Percentiles rank a stretch among this genome's conserved stretches.
Evolutionary conservation across 2,329 filamentous ascomycete species (phyloP).

Genomic region (Hypocrella siamensis): DNA sequence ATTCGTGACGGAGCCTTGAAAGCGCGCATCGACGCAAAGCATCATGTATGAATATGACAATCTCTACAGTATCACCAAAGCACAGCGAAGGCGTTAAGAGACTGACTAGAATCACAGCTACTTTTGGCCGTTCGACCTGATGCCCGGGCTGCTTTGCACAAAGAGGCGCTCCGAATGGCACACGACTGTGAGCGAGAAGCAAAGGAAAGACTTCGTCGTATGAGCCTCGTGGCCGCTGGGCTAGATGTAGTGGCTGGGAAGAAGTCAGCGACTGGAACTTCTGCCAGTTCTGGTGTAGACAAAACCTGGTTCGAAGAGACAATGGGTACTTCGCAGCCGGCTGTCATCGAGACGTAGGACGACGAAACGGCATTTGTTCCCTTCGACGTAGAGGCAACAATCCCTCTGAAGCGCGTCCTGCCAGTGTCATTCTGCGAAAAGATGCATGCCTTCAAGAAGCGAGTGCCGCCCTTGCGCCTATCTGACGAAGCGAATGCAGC

Average conservation of each 20-base stretch:
- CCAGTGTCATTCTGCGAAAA: no score
- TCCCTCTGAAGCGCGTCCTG: no score
- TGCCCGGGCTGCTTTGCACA: slow-evolving; percentile 53
- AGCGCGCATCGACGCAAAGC: slow-evolving; percentile 72
- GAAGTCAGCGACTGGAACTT: slow-evolving; percentile 5
- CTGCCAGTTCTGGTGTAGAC: slow-evolving; percentile 8
- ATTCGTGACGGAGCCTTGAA: slow-evolving; percentile 58
- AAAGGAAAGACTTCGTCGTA: slow-evolving; percentile 58
- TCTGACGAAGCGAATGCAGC: no score
- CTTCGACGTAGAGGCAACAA: no score
- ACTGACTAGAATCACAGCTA: slow-evolving; percentile 27
- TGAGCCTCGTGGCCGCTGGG: slow-evolving; percentile 61
- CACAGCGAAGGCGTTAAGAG: background rate
- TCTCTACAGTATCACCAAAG: background rate
- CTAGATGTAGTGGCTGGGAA: slow-evolving; percentile 41
- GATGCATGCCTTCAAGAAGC: no score
- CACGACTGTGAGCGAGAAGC: slow-evolving; percentile 60
- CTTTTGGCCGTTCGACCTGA: slow-evolving; percentile 58
- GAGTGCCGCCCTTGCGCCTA: no score
- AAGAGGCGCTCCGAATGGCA: slow-evolving; percentile 50
- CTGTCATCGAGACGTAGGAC: no score
- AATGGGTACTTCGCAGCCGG: slow-evolving; percentile 1
- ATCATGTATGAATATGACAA: slow-evolving; percentile 33
- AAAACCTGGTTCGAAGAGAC: slow-evolving; percentile 21
- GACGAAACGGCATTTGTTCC: no score